phyloP scores from a whole-genome alignment of 2,329 filamentous ascomycete species.

The Cercospora nicotianae region DNA sequence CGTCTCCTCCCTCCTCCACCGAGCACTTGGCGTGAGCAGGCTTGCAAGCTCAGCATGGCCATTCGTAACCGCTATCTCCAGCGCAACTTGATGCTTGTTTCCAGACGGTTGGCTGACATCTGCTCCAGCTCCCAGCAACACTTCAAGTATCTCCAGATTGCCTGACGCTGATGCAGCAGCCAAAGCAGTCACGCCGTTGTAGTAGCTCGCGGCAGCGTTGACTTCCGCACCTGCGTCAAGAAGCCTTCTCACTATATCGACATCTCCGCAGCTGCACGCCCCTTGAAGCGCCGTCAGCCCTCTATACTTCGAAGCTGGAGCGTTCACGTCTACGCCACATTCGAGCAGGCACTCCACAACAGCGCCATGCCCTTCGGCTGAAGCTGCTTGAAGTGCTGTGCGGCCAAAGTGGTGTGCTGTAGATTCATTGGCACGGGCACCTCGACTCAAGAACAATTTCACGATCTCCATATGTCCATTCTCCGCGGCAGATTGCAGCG shows the following conservation, averaged over 20 bases:
- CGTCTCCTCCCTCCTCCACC: neutral
- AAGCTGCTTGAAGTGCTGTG: constrained; percentile 25
- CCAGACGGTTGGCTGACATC: constrained; percentile 19
- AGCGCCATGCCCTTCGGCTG: constrained; percentile 17
- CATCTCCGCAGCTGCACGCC: constrained; percentile 20
- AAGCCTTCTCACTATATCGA: constrained; percentile 15
- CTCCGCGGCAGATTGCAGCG: constrained; percentile 28
- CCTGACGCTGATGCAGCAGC: constrained; percentile 26
- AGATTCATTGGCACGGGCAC: constrained; percentile 21
- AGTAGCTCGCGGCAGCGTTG: constrained; percentile 23
- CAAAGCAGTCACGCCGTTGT: constrained; percentile 26
- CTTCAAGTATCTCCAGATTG: constrained; percentile 21
- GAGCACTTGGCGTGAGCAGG: neutral
- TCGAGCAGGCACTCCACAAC: constrained; percentile 23
- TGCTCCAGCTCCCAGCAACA: constrained; percentile 24
- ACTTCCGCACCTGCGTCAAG: constrained; percentile 26
- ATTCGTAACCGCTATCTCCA: constrained; percentile 12
- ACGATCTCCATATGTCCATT: constrained; percentile 22
- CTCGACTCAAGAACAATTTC: constrained; percentile 16
- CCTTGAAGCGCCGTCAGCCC: constrained; percentile 29
- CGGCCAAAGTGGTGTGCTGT: constrained; percentile 22
- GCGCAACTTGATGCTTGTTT: constrained; percentile 17
- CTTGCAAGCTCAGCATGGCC: constrained; percentile 14
- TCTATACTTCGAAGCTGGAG: constrained; percentile 21
- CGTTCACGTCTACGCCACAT: constrained; percentile 22